phyloP scores from a whole-genome alignment of 23 red algal species.

The Gracilaria domingensis region DNA sequence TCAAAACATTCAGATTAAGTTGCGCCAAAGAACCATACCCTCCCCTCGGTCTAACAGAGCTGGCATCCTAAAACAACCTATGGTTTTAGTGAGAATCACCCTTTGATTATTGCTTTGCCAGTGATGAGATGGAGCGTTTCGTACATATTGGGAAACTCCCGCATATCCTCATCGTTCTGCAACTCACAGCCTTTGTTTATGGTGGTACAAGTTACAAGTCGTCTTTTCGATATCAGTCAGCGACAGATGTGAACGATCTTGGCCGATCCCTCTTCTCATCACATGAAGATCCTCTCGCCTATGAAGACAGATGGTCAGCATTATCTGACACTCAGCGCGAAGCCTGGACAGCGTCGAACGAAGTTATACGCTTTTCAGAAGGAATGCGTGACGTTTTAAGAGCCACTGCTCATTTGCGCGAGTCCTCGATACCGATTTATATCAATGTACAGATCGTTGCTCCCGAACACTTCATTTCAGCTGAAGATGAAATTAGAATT shows the following conservation, averaged over 20 bases:
- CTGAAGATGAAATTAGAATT: neutral
- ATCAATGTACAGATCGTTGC: constrained; percentile 52
- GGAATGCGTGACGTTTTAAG: constrained; percentile 20
- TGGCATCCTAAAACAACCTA: neutral
- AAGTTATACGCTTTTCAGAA: constrained; percentile 30
- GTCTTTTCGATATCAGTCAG: constrained; percentile 14
- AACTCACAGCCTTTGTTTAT: neutral
- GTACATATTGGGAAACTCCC: neutral
- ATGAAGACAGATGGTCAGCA: constrained; percentile 59
- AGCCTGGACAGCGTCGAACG: constrained; percentile 54
- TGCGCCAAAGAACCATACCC: too few species aligned
- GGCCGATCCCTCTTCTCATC: constrained; percentile 36
- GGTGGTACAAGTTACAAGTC: constrained; percentile 20
- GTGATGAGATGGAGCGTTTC: neutral
- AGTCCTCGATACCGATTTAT: constrained; percentile 17
- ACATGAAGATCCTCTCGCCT: constrained; percentile 41
- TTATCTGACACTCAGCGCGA: constrained; percentile 54
- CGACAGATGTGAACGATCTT: constrained; percentile 51
- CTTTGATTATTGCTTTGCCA: neutral
- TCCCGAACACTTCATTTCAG: constrained; percentile 28
- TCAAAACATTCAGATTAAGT: too few species aligned
- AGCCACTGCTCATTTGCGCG: constrained; percentile 11
- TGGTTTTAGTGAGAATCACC: neutral
- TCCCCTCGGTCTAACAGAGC: neutral
- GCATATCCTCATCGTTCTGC: neutral